These are phyloP conservation scores for Verticillium albo-atrum DNA, from an alignment of 2,329 filamentous ascomycete species.

Conservation along the genomic window DNA sequence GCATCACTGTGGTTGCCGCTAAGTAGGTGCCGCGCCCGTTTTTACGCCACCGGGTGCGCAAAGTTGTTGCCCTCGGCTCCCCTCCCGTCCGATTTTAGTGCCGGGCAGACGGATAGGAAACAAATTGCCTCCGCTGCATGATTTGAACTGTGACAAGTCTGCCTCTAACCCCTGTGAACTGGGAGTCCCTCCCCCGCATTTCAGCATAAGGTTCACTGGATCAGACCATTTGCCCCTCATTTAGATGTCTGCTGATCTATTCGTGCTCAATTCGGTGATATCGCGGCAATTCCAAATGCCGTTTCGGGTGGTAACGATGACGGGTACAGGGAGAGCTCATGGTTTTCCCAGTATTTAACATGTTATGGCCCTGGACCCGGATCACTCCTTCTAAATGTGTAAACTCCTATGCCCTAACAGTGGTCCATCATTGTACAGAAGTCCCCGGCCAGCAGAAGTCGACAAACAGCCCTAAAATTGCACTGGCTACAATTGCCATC, in stretches of 20 bases:
- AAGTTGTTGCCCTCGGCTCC: background rate
- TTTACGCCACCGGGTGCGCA: too few relatives aligned
- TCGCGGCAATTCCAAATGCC: background rate
- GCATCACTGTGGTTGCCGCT: background rate
- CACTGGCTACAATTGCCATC: too few relatives aligned
- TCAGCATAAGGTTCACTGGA: background rate
- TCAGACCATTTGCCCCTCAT: background rate
- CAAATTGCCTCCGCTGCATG: background rate
- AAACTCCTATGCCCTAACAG: background rate
- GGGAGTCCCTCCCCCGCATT: background rate
- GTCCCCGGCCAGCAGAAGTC: too few relatives aligned
- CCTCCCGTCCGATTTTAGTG: background rate
- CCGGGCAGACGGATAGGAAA: background rate
- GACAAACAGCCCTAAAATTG: too few relatives aligned
- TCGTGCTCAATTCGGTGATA: background rate
- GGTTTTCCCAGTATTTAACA: too few relatives aligned
- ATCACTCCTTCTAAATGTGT: too few relatives aligned
- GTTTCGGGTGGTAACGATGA: background rate
- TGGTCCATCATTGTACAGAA: too few relatives aligned
- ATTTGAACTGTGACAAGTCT: background rate
- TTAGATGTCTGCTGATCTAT: background rate
- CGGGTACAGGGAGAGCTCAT: too few relatives aligned
- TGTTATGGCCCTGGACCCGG: too few relatives aligned
- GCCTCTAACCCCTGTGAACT: background rate
- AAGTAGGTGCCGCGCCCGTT: background rate